These are phyloP conservation scores for Carpinus viminea DNA, from an alignment of 306 rosid genomes.

Conservation along the genomic window DNA sequence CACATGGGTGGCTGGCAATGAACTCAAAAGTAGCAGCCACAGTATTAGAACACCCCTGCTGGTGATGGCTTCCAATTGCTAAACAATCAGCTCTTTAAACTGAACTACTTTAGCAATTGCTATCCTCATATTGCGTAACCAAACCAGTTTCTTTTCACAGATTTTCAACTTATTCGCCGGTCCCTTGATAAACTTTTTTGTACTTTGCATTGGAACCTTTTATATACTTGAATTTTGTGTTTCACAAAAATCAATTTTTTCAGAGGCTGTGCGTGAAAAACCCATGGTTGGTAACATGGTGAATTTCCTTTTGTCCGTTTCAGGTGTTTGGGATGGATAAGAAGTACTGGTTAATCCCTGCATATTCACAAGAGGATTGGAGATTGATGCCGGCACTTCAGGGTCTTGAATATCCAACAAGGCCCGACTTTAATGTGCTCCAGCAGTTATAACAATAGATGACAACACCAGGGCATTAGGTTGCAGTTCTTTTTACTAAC, in stretches of 20 bases:
- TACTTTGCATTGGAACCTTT: not conserved
- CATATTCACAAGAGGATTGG: constrained; percentile 61
- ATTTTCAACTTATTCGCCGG: not conserved
- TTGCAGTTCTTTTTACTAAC: not conserved
- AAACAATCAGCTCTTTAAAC: not conserved
- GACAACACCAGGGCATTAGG: not conserved
- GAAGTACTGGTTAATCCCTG: constrained; percentile 70
- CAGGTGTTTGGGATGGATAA: constrained; percentile 69
- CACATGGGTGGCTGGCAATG: not conserved
- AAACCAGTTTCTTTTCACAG: not conserved
- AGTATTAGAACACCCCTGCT: not conserved
- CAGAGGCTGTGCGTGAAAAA: not conserved
- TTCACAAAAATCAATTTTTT: not conserved
- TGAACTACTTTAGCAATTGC: not conserved
- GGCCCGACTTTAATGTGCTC: constrained; percentile 43
- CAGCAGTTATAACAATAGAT: constrained; percentile 38
- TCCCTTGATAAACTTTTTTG: not conserved
- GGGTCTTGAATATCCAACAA: constrained; percentile 65
- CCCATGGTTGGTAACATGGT: not conserved
- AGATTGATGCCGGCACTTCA: constrained; percentile 56
- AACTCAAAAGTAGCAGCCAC: not conserved
- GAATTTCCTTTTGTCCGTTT: constrained; percentile 12
- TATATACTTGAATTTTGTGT: not conserved
- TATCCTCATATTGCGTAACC: not conserved
- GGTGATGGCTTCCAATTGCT: not conserved